Evolutionary conservation across 164 flowering plant species (phyloP).

Genomic region (Malania oleifera): DNA sequence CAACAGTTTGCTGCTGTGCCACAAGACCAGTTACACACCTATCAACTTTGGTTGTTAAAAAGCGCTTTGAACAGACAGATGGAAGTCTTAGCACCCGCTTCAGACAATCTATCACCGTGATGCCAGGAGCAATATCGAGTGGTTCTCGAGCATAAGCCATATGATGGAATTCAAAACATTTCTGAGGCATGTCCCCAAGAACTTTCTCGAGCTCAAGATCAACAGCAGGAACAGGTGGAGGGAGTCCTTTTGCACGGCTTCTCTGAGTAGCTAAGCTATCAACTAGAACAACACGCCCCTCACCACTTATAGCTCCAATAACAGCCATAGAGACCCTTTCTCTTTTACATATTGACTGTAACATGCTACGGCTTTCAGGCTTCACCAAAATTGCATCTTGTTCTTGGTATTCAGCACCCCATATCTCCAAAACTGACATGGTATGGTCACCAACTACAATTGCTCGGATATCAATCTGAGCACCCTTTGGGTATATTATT

Average conservation of each 20-base stretch:
- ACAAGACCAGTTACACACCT: slow-evolving; percentile 98
- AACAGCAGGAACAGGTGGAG: slow-evolving; percentile 76
- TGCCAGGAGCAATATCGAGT: slow-evolving; percentile 85
- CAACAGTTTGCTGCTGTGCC: slow-evolving; percentile 97
- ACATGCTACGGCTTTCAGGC: slow-evolving; percentile 61
- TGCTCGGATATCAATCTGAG: slow-evolving; percentile 79
- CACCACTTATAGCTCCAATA: slow-evolving; percentile 78
- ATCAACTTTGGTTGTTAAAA: slow-evolving; percentile 89
- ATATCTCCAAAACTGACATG: slow-evolving; percentile 91
- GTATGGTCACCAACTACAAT: slow-evolving; percentile 90
- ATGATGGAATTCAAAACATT: slow-evolving; percentile 66
- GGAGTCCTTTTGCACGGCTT: slow-evolving; percentile 43
- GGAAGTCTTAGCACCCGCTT: slow-evolving; percentile 89
- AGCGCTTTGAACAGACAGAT: slow-evolving; percentile 85
- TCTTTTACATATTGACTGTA: slow-evolving; percentile 74
- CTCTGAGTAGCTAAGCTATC: slow-evolving; percentile 54
- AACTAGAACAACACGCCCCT: slow-evolving; percentile 63
- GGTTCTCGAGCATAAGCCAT: slow-evolving; percentile 42
- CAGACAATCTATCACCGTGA: slow-evolving; percentile 64
- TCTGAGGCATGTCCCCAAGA: slow-evolving; percentile 95
- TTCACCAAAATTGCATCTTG: slow-evolving; percentile 92
- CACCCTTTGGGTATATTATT: slow-evolving; percentile 89
- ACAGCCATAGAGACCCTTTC: slow-evolving; percentile 94
- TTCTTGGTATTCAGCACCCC: slow-evolving; percentile 99
- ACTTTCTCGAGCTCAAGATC: slow-evolving; percentile 95